Evolutionary conservation across 495 filamentous ascomycete species (phyloP), one percentile per base, ranked within the genome.

Genomic region (Penicillium bovifimosum): DNA sequence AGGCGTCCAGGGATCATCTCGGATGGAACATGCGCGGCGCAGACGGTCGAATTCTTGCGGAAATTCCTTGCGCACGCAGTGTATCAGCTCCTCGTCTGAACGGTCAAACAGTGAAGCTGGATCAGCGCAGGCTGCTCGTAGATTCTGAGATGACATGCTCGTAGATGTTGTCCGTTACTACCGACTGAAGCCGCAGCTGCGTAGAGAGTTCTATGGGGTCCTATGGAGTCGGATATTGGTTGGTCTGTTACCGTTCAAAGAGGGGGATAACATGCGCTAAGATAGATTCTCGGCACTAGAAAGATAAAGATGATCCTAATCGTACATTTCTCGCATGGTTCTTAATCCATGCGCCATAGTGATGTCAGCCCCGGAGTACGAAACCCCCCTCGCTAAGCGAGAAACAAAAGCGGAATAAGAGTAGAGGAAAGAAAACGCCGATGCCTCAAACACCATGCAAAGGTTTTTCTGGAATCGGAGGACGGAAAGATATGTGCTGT

Each of bases 1-100:
- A 35, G 36, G 18, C 10, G 33, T 29, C 35, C 20, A 17, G 18
- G 54, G 47, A 10, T 41, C 33, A 9, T 54, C 51, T n/a, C 58
- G 58, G 51, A 61, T 58, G 14, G 58, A 61, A 24, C 58, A 58
- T 20, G 58, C 58, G 24, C 54, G 42, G 9, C 33, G 52, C 8
- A 61, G 47, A 20, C 54, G 54, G 9, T 61, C 58, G 14, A 61
- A 41, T n/a, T 61, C 58, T 2, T 33, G 6, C 6, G 51, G 47
- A 20, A 58, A 61, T 10, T 58, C 54, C 8, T 34, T 27, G 34
- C 58, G 51, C 17, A 55, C 33, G 14, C 54, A 33, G 8, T 18
- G 50, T 16, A 61, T 9, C 4, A 61, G 47, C 1, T 50, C 41
- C 3, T 41, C 39, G 13, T 51, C 40, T 14, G 50, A 41, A 6